Conservation (phyloP, 208 protist genomes). For the Trypanosoma conorhini region DNA sequence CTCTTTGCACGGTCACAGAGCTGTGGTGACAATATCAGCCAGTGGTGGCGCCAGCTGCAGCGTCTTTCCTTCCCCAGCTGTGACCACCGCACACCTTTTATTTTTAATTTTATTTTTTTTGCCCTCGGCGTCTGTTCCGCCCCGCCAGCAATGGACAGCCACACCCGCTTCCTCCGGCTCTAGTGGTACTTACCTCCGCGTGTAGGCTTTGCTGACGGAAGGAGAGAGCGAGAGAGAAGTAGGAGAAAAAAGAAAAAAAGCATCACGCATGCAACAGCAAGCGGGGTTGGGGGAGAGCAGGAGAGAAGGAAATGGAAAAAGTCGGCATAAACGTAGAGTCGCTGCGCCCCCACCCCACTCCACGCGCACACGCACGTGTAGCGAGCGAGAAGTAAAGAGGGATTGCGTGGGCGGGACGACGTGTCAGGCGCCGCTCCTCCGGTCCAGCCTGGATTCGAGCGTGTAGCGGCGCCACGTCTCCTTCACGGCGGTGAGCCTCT, state of each 20-base stretch:
- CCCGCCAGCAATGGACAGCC: not conserved
- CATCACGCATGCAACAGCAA: too few relatives aligned
- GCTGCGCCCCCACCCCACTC: too few relatives aligned
- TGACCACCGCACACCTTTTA: not conserved
- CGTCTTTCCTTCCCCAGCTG: not conserved
- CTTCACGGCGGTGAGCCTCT: slow-evolving; percentile 4
- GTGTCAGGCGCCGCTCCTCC: not conserved
- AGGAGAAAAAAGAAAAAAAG: not conserved
- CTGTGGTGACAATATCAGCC: too few relatives aligned
- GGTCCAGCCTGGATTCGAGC: not conserved
- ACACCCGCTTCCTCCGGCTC: too few relatives aligned
- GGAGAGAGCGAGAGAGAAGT: not conserved
- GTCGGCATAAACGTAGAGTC: too few relatives aligned
- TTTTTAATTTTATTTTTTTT: not conserved
- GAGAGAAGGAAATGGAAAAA: not conserved
- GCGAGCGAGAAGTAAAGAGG: not conserved
- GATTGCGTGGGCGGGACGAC: not conserved
- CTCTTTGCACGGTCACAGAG: too few relatives aligned
- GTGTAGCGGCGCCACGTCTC: slow-evolving; percentile 14
- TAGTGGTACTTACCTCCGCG: too few relatives aligned
- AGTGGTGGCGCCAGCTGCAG: not conserved
- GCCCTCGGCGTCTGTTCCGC: not conserved
- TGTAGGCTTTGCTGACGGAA: not conserved
- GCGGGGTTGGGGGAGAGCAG: too few relatives aligned
- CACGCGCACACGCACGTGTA: not conserved